These are phyloP conservation scores for Helotiales sp. DNA, from an alignment of 2,329 filamentous ascomycete genomes.

Conservation along the genomic window DNA sequence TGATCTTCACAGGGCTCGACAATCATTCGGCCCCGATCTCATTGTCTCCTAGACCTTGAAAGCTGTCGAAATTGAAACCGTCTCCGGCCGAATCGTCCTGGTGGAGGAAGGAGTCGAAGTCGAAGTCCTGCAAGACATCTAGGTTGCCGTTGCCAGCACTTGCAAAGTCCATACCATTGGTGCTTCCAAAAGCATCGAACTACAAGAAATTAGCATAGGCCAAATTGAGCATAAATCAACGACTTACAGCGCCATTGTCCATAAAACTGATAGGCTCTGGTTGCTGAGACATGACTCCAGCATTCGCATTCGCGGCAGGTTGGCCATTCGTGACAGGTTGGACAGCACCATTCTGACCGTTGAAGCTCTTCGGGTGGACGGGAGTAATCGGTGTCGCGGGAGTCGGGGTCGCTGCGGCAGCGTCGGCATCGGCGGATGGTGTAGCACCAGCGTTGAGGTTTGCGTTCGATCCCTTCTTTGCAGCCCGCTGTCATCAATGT, in stretches of 20 bases:
- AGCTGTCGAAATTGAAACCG: conserved; percentile 56
- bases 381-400: conserved; percentile 66
- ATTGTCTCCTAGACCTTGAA: conserved; percentile 50
- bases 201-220: conserved; percentile 25
- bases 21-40: conserved; percentile 58
- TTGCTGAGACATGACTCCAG: conserved; percentile 45
- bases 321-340: conserved; percentile 41
- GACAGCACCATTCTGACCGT: conserved; percentile 44
- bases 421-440: conserved; percentile 58
- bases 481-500: conserved; percentile 36
- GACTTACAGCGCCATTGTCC: conserved; percentile 38
- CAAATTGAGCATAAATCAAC: background rate
- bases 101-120: conserved; percentile 68
- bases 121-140: conserved; percentile 66
- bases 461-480: conserved; percentile 63
- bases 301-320: conserved; percentile 39
- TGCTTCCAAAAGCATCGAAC: conserved; percentile 24
- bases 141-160: conserved; percentile 50
- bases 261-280: conserved; percentile 51
- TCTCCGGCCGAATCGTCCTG: conserved; percentile 49
- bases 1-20: conserved; percentile 17
- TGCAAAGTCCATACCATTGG: conserved; percentile 49
- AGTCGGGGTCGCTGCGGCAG: conserved; percentile 58
- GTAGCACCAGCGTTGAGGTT: conserved; percentile 55
- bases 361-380: conserved; percentile 51